Base-by-base conservation (phyloP, 2,329 filamentous ascomycete species). In the Trichothecium roseum region DNA sequence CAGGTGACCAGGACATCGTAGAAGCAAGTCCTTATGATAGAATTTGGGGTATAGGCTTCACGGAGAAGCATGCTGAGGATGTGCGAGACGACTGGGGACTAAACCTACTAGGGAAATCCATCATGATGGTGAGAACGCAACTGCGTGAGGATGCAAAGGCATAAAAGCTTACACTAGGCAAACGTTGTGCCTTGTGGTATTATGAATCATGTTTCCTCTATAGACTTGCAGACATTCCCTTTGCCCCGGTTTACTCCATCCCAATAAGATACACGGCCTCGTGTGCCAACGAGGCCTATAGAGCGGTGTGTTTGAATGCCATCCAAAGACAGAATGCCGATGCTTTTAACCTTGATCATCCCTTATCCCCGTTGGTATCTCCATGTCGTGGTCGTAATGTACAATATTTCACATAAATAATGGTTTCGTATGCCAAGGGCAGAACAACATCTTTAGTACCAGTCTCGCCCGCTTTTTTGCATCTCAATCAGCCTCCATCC, bases 401-500 rank as follows among this genome's bases (percentile, higher is more conserved):
- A 27, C 15, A 27, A 13, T 34, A 17, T n/a, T 34, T 13, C 22
- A 34, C 32, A 34, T 34, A 27, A 18, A 30, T 30, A 8, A 6
- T 8, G n/a, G n/a, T 6, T 30, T 30, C 13, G 13, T 13, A 14
- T 5, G n/a, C n/a, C 28, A 6, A 30, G 13, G 28, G 20, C 28
- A 30, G 28, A 14, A 30, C 6, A n/a, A 6, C 6, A 8, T 24
- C 20, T 16, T 63, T 62, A 77, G 47, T 74, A 72, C 60, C 72
- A 96, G 64, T 98, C 91, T 52, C 91, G 78, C 37, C 84, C 89
- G 59, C 86, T 93, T 79, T 98, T 98, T 62, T 98, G 91, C 68
- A 98, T 78, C 66, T 98, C 91, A 54, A 98, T 96, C 59, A 98
- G 68, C 52, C 89, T 81, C 91, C 91, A 98, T 22, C 91, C 91